A percentile compares a stretch with the other conserved stretches of the same genome.
Evolutionary conservation across 192 early-diverging fungal species (phyloP).

Genomic region (Geranomyces michiganensis): DNA sequence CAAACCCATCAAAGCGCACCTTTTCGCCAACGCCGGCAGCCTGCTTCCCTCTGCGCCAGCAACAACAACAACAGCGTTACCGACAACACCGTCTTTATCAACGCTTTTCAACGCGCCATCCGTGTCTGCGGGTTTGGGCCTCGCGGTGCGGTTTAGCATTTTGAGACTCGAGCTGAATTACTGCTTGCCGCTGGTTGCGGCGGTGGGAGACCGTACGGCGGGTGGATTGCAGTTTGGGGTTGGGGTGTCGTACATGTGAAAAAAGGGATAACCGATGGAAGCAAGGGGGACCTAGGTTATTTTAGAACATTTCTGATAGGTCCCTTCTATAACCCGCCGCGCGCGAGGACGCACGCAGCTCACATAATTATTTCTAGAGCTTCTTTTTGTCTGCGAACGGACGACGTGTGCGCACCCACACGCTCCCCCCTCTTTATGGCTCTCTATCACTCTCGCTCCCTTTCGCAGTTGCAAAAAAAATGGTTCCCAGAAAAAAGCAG

Average conservation of each 20-base stretch:
- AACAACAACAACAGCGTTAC: background rate
- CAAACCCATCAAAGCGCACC: constrained; percentile 75
- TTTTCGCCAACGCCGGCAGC: constrained; percentile 85
- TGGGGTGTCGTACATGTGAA: constrained; percentile 77
- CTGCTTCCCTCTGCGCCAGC: background rate
- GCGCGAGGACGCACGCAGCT: too few species aligned
- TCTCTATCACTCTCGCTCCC: too few species aligned
- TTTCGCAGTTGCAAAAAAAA: too few species aligned
- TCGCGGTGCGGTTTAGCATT: constrained; percentile 83
- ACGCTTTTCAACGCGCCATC: constrained; percentile 62
- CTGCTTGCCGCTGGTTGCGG: constrained; percentile 68
- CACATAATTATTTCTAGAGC: too few species aligned
- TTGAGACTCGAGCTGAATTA: constrained; percentile 90
- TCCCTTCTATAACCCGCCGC: too few species aligned
- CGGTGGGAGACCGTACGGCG: constrained; percentile 52
- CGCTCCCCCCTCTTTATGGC: too few species aligned
- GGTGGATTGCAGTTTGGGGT: constrained; percentile 85
- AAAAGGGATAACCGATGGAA: too few species aligned
- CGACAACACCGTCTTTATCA: background rate
- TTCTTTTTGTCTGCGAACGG: too few species aligned
- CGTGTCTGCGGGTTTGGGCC: constrained; percentile 77
- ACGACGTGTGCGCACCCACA: too few species aligned
- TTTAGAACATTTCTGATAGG: too few species aligned
- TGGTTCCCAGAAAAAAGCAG: too few species aligned
- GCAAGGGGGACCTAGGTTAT: too few species aligned